Conservation (phyloP, 495 filamentous ascomycete species). For the Lasiosphaeriaceae sp. region DNA sequence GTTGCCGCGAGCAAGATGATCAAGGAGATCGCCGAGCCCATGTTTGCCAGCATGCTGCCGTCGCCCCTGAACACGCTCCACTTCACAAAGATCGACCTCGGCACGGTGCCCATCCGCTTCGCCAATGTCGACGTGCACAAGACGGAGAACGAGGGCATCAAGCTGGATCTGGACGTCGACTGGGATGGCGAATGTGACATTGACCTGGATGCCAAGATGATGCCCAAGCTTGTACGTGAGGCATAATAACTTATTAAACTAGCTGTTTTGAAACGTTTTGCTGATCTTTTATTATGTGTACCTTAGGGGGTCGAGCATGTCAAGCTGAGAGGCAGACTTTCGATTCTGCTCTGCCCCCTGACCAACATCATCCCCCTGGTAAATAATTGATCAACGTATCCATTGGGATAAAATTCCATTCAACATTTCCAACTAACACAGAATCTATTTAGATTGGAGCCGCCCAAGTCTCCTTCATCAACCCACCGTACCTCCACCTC, state of each 20-base stretch:
- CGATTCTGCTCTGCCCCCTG: slow-evolving; percentile 35
- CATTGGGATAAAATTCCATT: background rate
- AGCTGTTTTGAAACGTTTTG: too few species aligned
- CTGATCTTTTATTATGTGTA: background rate
- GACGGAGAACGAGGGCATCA: slow-evolving; percentile 34
- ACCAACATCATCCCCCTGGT: slow-evolving; percentile 40
- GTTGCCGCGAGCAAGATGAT: slow-evolving; percentile 33
- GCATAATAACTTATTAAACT: too few species aligned
- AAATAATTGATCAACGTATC: too few species aligned
- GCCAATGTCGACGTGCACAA: slow-evolving; percentile 37
- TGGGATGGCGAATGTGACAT: slow-evolving; percentile 42
- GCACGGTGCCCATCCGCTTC: slow-evolving; percentile 30
- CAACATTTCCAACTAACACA: background rate
- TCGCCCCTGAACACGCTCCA: slow-evolving; percentile 31
- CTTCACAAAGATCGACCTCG: slow-evolving; percentile 40
- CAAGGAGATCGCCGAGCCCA: slow-evolving; percentile 37
- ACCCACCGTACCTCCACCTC: slow-evolving; percentile 36
- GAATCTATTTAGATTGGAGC: slow-evolving; percentile 36
- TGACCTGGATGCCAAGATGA: slow-evolving; percentile 34
- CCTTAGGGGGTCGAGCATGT: slow-evolving; percentile 39
- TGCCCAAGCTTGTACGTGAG: slow-evolving; percentile 33
- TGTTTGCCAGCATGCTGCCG: slow-evolving; percentile 38
- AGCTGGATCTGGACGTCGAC: slow-evolving; percentile 40
- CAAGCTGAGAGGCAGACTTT: slow-evolving; percentile 38
- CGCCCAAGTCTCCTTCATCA: slow-evolving; percentile 42